These are phyloP conservation scores for Pythium insidiosum DNA, from an alignment of 352 stramenopile species.

Conservation along the genomic window DNA sequence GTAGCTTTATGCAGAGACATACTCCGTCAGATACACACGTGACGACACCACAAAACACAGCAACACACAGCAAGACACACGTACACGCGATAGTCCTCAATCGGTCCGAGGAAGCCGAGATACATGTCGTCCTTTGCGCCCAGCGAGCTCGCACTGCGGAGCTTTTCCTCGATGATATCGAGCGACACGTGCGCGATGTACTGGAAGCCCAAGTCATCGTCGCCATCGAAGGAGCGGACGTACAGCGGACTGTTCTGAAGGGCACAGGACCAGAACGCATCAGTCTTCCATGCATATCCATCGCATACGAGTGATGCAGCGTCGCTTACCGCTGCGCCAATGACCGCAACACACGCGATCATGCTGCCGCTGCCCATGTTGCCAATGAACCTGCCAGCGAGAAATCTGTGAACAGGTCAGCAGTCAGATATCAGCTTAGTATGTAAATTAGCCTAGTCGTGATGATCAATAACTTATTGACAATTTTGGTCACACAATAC, in stretches of 20 bases:
- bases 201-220: constrained; percentile 83
- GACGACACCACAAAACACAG: too few relatives aligned
- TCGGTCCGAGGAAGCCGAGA: constrained; percentile 71
- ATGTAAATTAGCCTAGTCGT: too few relatives aligned
- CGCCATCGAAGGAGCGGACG: constrained; percentile 74
- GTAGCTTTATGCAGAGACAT: constrained; percentile 24
- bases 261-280: background rate
- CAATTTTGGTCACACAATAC: too few relatives aligned
- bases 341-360: constrained; percentile 78
- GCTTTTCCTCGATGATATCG: constrained; percentile 79
- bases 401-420: too few relatives aligned
- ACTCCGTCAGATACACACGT: background rate
- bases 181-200: constrained; percentile 83
- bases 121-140: constrained; percentile 81
- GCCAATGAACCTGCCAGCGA: too few relatives aligned
- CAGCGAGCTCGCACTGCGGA: constrained; percentile 35
- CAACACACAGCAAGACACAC: too few relatives aligned
- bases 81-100: constrained; percentile 82
- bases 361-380: constrained; percentile 21
- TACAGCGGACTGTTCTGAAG: constrained; percentile 75
- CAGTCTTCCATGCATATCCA: too few relatives aligned
- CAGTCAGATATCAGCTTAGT: too few relatives aligned
- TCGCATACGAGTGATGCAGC: too few relatives aligned
- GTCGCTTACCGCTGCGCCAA: constrained; percentile 61
- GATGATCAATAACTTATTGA: too few relatives aligned